Evolutionary conservation across 2,329 filamentous ascomycete species (phyloP), one percentile per base, ranked within the genome.

Genomic region (Xylaria sp.): DNA sequence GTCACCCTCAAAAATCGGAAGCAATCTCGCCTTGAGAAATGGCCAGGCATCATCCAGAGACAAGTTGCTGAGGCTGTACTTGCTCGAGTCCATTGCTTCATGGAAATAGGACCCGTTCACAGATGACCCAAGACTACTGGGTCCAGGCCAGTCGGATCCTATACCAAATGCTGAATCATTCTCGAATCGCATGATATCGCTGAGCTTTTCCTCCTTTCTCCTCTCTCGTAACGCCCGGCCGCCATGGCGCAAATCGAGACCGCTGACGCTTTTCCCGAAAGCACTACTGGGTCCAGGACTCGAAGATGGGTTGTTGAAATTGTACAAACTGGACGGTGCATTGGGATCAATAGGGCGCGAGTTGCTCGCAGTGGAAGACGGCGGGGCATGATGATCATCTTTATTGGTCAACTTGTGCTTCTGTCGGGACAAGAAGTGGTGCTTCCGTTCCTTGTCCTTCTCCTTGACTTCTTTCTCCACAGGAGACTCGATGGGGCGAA

Each of bases 231-330:
- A 74, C 5, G 87, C 89, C 48, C 88, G 83, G 1, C 87, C 90
- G 48, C 88, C 90, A 75, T 93, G 90, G 55, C 90, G 81, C 30
- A 93, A 76, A 73, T 93, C 90, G 49, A 93, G 78, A 0, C 89
- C 89, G 60, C 89, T 93, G 70, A 94, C 89, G 2, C 88, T 89
- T 75, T 94, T 95, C 44, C 87, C 81, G 71, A 97, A 96, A 37
- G 83, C 79, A 55, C 79, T 82, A 54, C 80, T 82, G 11, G 86
- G 84, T 0, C 83, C 87, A 1, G 90, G 89, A 61, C 87, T 91
- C 6, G 87, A 81, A 1, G 89, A 89, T 1, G 90, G 74, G 59
- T 86, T 30, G 23, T 30, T 89, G 73, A 93, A 92, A 63, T 85
- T 91, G 76, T 93, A 93, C 3, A 93, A 74, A 57, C 88, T 90